Evolutionary conservation across 2,329 filamentous ascomycete genomes (phyloP).

Genomic region (Scedosporium apiospermum): DNA sequence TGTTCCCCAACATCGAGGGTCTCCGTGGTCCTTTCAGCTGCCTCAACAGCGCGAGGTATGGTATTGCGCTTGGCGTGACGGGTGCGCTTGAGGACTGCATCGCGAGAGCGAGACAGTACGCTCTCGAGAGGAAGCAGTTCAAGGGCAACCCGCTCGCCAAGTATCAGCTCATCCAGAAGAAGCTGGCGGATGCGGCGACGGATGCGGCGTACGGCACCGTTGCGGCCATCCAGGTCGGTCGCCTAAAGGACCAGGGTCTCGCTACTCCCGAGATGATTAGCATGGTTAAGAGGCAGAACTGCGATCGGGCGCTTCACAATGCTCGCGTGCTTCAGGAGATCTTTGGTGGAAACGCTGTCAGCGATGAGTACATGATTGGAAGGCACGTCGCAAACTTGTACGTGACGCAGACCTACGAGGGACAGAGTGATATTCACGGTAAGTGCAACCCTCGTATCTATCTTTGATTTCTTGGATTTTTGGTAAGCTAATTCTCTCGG

Average conservation of each 20-base stretch:
- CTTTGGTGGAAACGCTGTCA: slow-evolving; percentile 96
- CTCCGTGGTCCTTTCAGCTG: slow-evolving; percentile 85
- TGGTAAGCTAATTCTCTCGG: slow-evolving; percentile 10
- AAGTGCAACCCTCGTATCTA: background rate
- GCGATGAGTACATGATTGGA: slow-evolving; percentile 92
- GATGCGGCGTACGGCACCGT: slow-evolving; percentile 88
- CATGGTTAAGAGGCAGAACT: slow-evolving; percentile 97
- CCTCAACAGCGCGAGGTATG: slow-evolving; percentile 85
- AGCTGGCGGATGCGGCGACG: slow-evolving; percentile 83
- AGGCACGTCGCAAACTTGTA: slow-evolving; percentile 93
- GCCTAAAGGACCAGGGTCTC: slow-evolving; percentile 86
- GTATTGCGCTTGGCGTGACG: slow-evolving; percentile 89
- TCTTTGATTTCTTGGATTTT: background rate
- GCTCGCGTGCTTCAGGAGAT: slow-evolving; percentile 81
- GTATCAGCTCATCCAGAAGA: slow-evolving; percentile 97
- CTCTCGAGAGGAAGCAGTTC: slow-evolving; percentile 92
- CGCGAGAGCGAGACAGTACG: slow-evolving; percentile 68
- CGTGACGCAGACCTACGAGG: slow-evolving; percentile 96
- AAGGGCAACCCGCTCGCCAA: slow-evolving; percentile 84
- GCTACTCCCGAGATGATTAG: slow-evolving; percentile 90
- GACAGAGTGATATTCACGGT: slow-evolving; percentile 88
- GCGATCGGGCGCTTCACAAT: slow-evolving; percentile 75
- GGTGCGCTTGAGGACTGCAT: slow-evolving; percentile 92
- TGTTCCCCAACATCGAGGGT: slow-evolving; percentile 87
- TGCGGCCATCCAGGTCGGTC: slow-evolving; percentile 80